A percentile compares a stretch with the other conserved stretches of the same genome.
These are phyloP conservation scores for Trichoderma semiorbis DNA, from an alignment of 2,329 filamentous ascomycete species.

Conservation along the genomic window DNA sequence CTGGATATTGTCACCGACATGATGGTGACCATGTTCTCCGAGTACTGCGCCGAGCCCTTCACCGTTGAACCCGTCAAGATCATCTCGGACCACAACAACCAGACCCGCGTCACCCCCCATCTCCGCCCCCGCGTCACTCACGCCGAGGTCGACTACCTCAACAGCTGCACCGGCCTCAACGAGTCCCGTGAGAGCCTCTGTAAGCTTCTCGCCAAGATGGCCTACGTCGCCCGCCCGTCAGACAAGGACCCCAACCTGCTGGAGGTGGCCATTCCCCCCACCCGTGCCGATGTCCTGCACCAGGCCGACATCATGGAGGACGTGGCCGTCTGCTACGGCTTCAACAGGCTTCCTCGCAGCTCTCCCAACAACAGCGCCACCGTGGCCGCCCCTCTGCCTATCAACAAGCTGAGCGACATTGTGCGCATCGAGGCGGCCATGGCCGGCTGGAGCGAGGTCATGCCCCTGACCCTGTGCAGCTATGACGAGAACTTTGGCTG, in stretches of 20 bases:
- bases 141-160: constrained; percentile 90
- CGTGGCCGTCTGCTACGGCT: constrained; percentile 92
- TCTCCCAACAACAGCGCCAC: constrained; percentile 84
- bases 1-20: constrained; percentile 94
- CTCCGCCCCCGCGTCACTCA: constrained; percentile 72
- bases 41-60: constrained; percentile 83
- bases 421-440: constrained; percentile 85
- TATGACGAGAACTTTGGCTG: constrained; percentile 98
- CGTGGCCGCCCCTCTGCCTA: constrained; percentile 77
- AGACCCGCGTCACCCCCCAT: constrained; percentile 77
- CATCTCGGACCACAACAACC: constrained; percentile 83
- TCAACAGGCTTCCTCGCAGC: constrained; percentile 87
- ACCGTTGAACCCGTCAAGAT: constrained; percentile 93
- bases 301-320: constrained; percentile 99
- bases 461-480: constrained; percentile 94
- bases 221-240: constrained; percentile 76
- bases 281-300: constrained; percentile 90
- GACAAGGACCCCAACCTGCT: constrained; percentile 65
- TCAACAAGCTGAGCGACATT: constrained; percentile 95
- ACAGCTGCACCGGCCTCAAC: constrained; percentile 80
- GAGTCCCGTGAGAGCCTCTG: constrained; percentile 73
- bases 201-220: constrained; percentile 83
- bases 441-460: constrained; percentile 93
- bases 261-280: constrained; percentile 80
- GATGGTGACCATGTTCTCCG: constrained; percentile 94